Evolutionary conservation across 257 asterid genomes (phyloP), one percentile per base, ranked within the genome.

Genomic region (Orobanche coerulescens): DNA sequence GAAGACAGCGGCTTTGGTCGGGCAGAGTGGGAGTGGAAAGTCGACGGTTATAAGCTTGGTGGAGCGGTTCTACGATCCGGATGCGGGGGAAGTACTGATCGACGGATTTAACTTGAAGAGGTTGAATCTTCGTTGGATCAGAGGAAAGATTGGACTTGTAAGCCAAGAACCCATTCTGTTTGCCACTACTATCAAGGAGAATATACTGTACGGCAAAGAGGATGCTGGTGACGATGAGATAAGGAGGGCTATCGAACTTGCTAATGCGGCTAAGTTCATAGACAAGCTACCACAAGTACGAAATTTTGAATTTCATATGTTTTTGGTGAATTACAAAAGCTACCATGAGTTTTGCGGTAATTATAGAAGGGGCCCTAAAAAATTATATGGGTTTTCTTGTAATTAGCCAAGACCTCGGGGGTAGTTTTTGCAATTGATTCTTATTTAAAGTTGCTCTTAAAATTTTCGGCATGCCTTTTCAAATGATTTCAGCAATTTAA

Each of bases 21-120:
- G 96, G 61, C 92, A 81, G 42, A 88, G 96, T 64, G 96, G 96
- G 55, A 88, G 96, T 31, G 96, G 96, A 43, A 88, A 88, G 52
- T 88, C 96, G 14, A 83, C 95, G 0, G 78, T 83, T 3, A 75
- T 85, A 59, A 76, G 86, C 62, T 78, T 88, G 47, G 55, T 88
- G 23, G 86, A 88, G 66, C 74, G 95, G 62, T 88, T 88, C 66
- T 88, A 88, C 42, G 95, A 88, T 23, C 95, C 92, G 28, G 78
- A 78, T 58, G 76, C 77, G 10, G 96, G 96, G 4, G 76, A 63
- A 58, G 72, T 88, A 6, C 55, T 81, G 48, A 63, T 83, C 11
- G 95, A 88, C 22, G 93, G 86, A 0, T 52, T 78, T 67, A 69
- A 81, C 74, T 80, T 71, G 68, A 82, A 74, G 65, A 66, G 53